These are phyloP conservation scores for Syzygium aqueum DNA, from an alignment of 345 rosid species.

Conservation along the genomic window DNA sequence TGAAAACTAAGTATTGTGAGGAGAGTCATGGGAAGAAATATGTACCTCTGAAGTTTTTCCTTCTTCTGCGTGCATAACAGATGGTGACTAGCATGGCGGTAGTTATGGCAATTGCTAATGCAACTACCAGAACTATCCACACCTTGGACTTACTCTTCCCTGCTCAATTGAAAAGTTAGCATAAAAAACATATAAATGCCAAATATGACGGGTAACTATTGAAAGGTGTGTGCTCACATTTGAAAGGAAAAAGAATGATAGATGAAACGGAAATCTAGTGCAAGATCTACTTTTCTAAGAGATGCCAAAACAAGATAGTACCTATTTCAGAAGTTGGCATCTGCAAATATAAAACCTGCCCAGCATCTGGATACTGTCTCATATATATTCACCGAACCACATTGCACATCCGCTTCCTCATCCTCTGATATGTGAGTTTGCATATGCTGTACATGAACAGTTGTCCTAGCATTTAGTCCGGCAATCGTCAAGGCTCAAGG, in stretches of 20 bases:
- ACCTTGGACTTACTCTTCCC: not conserved
- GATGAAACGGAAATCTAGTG: not conserved
- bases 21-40: not conserved
- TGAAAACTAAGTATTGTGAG: not conserved
- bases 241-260: not conserved
- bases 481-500: slow-evolving; percentile 7
- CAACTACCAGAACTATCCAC: not conserved
- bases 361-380: slow-evolving; percentile 16
- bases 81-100: not conserved
- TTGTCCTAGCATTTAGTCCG: slow-evolving; percentile 13
- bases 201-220: not conserved
- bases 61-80: not conserved
- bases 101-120: not conserved
- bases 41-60: not conserved
- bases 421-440: slow-evolving; percentile 8
- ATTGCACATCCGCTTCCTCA: slow-evolving; percentile 25
- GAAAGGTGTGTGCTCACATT: not conserved
- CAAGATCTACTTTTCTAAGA: not conserved
- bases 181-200: not conserved
- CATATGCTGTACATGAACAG: slow-evolving; percentile 26
- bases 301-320: not conserved
- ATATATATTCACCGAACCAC: slow-evolving; percentile 22
- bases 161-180: not conserved
- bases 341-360: slow-evolving; percentile 27
- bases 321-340: slow-evolving; percentile 34